Evolutionary conservation across 257 asterid genomes (phyloP), one percentile per base, ranked within the genome.

Genomic region (Sherardia arvensis): DNA sequence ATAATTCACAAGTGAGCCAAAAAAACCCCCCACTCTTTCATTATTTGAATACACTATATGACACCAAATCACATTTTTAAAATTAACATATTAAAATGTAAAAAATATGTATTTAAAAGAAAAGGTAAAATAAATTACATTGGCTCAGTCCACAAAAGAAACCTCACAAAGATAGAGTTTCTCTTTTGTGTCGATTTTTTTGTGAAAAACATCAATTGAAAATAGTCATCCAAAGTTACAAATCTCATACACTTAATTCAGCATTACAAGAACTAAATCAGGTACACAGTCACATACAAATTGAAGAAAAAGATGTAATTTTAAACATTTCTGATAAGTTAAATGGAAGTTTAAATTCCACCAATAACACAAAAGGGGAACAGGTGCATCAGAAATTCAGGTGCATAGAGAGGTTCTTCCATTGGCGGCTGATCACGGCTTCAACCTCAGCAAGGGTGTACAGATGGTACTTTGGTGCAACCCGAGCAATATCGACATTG

Each of bases 401-500:
- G 61, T 36, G 32, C 15, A 11, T 33, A 25, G 51, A 22, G 61
- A 5, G 60, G 63, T 36, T 33, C 47, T 72, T 71, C 81, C 68
- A 91, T 58, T 85, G 89, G 77, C 88, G 89, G 63, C 56, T 74
- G 68, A 91, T 85, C 58, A 91, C 97, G 49, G 74, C 85, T 80
- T 91, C 97, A 38, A 91, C 94, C 74, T 87, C 95, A 18, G 93
- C 59, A 43, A 95, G 95, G 32, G 88, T 49, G 80, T 84, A 88
- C 15, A 87, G 92, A 77, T 91, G 96, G 79, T 88, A 91, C 2
- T 83, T 79, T 34, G 96, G 95, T 0, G 96, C 71, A 21, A 91
- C 97, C 88, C 85, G 88, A 0, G 97, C 91, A 62, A 91, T 91
- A 49, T 91, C 96, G 11, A 91, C 97, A 28, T 88, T 88, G 80